A percentile compares a stretch with the other conserved stretches of the same genome.
Evolutionary conservation across 2,329 filamentous ascomycete species (phyloP).

Genomic region (Neurospora sp.): DNA sequence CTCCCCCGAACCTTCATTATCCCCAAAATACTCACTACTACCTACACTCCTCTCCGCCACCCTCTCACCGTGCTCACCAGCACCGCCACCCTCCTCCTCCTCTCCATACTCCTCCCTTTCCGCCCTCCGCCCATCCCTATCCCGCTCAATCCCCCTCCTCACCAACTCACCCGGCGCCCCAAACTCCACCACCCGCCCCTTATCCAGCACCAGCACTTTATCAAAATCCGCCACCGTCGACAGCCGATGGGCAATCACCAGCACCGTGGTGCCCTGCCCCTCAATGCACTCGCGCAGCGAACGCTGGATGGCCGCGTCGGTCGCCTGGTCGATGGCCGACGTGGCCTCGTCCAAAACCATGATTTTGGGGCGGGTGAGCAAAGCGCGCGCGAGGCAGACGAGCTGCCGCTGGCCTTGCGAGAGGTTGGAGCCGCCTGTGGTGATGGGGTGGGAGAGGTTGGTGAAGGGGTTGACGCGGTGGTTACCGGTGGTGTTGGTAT

Average conservation of each 20-base stretch:
- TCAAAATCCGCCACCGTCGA: slow-evolving; percentile 43
- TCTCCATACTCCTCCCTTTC: neutral
- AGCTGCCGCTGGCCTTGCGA: slow-evolving; percentile 41
- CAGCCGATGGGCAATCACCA: slow-evolving; percentile 30
- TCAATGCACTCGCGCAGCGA: slow-evolving; percentile 39
- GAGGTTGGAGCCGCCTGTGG: slow-evolving; percentile 25
- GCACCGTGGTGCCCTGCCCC: slow-evolving; percentile 26
- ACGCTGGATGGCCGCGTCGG: slow-evolving; percentile 47
- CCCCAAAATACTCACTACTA: neutral
- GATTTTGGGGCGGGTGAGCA: slow-evolving; percentile 31
- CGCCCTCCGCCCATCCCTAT: slow-evolving; percentile 4
- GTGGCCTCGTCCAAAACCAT: slow-evolving; percentile 34
- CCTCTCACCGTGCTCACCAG: neutral
- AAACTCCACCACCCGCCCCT: slow-evolving; percentile 36
- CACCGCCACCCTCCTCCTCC: neutral
- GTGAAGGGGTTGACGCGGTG: slow-evolving; percentile 20
- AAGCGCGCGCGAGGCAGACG: slow-evolving; percentile 17
- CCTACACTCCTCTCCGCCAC: neutral
- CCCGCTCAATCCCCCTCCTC: slow-evolving; percentile 24
- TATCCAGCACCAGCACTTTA: slow-evolving; percentile 37
- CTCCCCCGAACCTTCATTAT: neutral
- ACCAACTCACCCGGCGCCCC: slow-evolving; percentile 30
- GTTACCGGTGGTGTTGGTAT: neutral
- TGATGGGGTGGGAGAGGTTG: slow-evolving; percentile 23
- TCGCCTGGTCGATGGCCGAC: slow-evolving; percentile 44